Conservation (phyloP, 129 eudicot genomes). For the Daucus carota region DNA sequence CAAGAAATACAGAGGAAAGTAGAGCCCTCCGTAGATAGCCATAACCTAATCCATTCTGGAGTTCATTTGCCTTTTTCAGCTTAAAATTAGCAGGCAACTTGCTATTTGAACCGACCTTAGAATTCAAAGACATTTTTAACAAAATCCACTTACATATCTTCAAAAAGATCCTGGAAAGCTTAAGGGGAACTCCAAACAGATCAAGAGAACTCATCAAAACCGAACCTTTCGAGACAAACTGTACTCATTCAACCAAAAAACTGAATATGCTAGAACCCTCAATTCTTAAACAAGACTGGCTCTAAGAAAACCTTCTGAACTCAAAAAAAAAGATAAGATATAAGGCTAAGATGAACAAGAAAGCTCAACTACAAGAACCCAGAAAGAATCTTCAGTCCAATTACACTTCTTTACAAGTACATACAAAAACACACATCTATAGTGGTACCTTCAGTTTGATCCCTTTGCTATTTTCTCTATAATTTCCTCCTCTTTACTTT, state of each 20-base stretch:
- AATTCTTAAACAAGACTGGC: not conserved
- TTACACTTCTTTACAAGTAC: conserved; percentile 7
- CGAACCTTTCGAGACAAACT: conserved; percentile 19
- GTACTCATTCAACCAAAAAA: conserved; percentile 17
- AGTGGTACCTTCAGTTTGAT: conserved; percentile 4
- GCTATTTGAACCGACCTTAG: conserved; percentile 42
- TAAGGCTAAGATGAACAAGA: conserved; percentile 9
- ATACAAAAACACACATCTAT: not conserved
- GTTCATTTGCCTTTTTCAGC: conserved; percentile 37
- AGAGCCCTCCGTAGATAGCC: conserved; percentile 39
- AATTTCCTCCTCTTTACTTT: conserved; percentile 5
- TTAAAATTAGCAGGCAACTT: conserved; percentile 30
- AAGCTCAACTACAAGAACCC: conserved; percentile 20
- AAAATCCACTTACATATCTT: conserved; percentile 50
- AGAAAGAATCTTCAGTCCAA: conserved; percentile 5
- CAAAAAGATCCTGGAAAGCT: conserved; percentile 30
- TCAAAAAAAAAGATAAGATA: conserved; percentile 10
- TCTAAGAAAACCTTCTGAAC: not conserved
- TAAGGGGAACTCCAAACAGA: conserved; percentile 21
- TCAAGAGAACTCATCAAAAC: conserved; percentile 33
- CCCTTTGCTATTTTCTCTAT: conserved; percentile 3
- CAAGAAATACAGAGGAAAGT: conserved; percentile 27
- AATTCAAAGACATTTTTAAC: conserved; percentile 58
- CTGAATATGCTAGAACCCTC: conserved; percentile 11
- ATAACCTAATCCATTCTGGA: conserved; percentile 21